A percentile compares a stretch with the other conserved stretches of the same genome.
Evolutionary conservation across 2,329 filamentous ascomycete species (phyloP).

Genomic region (Diaporthe batatas): DNA sequence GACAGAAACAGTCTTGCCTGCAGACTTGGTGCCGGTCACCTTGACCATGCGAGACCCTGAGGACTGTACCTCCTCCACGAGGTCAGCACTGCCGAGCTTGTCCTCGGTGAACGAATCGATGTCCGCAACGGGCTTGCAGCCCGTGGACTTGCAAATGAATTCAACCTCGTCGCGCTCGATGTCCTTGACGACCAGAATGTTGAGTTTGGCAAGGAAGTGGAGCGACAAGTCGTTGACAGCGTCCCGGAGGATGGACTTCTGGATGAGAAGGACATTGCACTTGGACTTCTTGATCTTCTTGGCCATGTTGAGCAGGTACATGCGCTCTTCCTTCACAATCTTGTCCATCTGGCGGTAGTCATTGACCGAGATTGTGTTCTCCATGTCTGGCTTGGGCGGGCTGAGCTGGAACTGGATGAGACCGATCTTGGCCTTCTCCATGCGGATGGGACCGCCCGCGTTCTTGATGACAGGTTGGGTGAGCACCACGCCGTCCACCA

Average conservation of each 20-base stretch:
- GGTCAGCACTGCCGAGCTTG: constrained; percentile 92
- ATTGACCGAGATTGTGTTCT: constrained; percentile 99
- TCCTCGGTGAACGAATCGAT: constrained; percentile 99
- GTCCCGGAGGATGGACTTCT: constrained; percentile 97
- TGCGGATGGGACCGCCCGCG: constrained; percentile 88
- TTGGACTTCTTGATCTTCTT: constrained; percentile 99
- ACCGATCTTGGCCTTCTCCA: constrained; percentile 97
- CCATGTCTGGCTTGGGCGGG: constrained; percentile 99
- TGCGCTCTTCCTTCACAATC: constrained; percentile 98
- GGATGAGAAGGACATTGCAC: constrained; percentile 97
- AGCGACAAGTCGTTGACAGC: constrained; percentile 97
- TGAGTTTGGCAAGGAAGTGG: constrained; percentile 97
- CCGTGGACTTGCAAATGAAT: constrained; percentile 99
- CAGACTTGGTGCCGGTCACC: constrained; percentile 88
- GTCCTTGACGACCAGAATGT: constrained; percentile 96
- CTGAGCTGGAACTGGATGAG: constrained; percentile 99
- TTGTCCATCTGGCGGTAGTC: constrained; percentile 99
- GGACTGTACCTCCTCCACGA: constrained; percentile 91
- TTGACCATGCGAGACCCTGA: constrained; percentile 94
- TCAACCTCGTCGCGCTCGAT: constrained; percentile 99
- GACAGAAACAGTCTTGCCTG: constrained; percentile 91
- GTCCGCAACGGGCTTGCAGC: constrained; percentile 98
- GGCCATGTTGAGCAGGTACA: constrained; percentile 97
- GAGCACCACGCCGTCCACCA: constrained; percentile 93
- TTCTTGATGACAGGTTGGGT: constrained; percentile 95